Conservation (phyloP, 2,329 filamentous ascomycete species). For the Macrophomina phaseolina region DNA sequence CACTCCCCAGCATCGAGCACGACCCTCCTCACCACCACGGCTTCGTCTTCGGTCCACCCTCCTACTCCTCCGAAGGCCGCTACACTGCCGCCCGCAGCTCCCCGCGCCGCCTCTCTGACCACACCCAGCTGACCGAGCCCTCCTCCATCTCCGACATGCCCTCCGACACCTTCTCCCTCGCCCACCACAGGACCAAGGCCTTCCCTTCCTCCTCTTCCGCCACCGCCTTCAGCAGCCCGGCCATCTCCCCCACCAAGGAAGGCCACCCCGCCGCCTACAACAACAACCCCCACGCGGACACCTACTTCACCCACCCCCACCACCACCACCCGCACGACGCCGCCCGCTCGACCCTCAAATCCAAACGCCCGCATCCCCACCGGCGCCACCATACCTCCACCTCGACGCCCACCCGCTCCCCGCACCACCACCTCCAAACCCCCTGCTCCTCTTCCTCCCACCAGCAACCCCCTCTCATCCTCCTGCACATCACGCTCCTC, state of each 20-base stretch:
- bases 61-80: neutral
- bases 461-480: slow-evolving; percentile 65
- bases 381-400: neutral
- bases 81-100: slow-evolving; percentile 5
- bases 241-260: neutral
- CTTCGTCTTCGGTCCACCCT: slow-evolving; percentile 19
- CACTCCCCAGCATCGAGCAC: slow-evolving; percentile 39
- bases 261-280: neutral
- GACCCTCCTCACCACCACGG: slow-evolving; percentile 30
- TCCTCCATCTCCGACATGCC: slow-evolving; percentile 18
- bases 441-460: neutral
- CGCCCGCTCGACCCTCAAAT: neutral
- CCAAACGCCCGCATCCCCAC: neutral
- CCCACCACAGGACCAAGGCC: neutral
- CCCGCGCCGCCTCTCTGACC: slow-evolving; percentile 3
- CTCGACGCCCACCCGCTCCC: neutral
- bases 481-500: slow-evolving; percentile 78
- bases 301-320: neutral
- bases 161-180: slow-evolving; percentile 10
- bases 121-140: slow-evolving; percentile 16
- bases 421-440: neutral
- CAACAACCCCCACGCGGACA: neutral
- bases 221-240: neutral
- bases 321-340: neutral
- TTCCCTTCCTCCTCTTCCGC: too few relatives aligned